Evolutionary conservation across 352 stramenopile genomes (phyloP).

Genomic region (Aphanomyces euteiches): DNA sequence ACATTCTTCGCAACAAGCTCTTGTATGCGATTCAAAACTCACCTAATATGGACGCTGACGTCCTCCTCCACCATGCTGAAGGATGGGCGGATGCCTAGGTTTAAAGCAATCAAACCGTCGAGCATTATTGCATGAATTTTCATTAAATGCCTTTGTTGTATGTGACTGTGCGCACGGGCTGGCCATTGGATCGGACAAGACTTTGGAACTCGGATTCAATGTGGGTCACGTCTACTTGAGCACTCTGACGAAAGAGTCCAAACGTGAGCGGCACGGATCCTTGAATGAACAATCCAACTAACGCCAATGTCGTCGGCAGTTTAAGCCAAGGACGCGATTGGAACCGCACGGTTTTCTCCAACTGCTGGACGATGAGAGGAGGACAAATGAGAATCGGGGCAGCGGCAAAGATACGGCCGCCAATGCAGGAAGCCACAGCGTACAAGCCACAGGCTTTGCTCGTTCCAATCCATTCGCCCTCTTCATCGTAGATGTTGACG

Average conservation of each 20-base stretch:
- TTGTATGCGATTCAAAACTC: constrained; percentile 44
- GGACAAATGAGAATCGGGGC: constrained; percentile 76
- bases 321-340: constrained; percentile 48
- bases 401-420: constrained; percentile 72
- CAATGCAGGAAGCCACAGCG: constrained; percentile 69
- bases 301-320: constrained; percentile 57
- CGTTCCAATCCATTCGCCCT: constrained; percentile 70
- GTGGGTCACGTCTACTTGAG: constrained; percentile 55
- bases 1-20: constrained; percentile 40
- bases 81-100: constrained; percentile 79
- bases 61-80: constrained; percentile 87
- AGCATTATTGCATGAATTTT: not conserved
- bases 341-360: constrained; percentile 50
- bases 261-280: constrained; percentile 84
- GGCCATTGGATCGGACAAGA: constrained; percentile 41
- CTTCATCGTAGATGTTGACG: constrained; percentile 78
- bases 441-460: constrained; percentile 67
- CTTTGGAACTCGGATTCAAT: constrained; percentile 61
- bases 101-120: too few relatives aligned
- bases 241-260: constrained; percentile 78
- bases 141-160: constrained; percentile 80
- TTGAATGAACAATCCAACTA: constrained; percentile 75
- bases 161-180: constrained; percentile 57
- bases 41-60: constrained; percentile 45
- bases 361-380: constrained; percentile 51